Conservation (phyloP, 2,329 filamentous ascomycete species). For the Pseudogymnoascus sp. region DNA sequence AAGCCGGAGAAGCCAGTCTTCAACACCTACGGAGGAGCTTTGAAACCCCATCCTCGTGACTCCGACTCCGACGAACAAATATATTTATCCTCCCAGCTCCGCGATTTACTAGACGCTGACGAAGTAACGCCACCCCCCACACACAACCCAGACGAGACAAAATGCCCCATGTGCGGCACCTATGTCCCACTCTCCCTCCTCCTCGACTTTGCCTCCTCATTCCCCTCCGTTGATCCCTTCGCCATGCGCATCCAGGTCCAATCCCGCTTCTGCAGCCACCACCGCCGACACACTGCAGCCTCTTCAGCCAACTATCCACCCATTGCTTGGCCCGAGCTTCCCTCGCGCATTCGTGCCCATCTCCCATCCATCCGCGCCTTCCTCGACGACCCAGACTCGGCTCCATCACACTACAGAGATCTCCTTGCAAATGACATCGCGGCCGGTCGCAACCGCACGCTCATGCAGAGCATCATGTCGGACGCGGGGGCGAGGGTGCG, state of each 20-base stretch:
- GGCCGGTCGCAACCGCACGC: slow-evolving; percentile 48
- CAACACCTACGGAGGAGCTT: not conserved
- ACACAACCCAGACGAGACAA: not conserved
- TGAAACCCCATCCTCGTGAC: not conserved
- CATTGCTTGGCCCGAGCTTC: slow-evolving; percentile 59
- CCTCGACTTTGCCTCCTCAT: not conserved
- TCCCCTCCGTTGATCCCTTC: not conserved
- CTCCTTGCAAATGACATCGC: slow-evolving; percentile 46
- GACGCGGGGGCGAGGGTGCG: slow-evolving; percentile 29
- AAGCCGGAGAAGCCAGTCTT: not conserved
- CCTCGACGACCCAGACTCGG: slow-evolving; percentile 37
- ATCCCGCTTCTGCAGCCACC: not conserved
- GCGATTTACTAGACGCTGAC: not conserved
- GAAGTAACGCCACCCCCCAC: not conserved
- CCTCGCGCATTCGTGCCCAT: slow-evolving; percentile 48
- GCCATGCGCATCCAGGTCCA: not conserved
- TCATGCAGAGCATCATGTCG: slow-evolving; percentile 44
- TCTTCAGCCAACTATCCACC: slow-evolving; percentile 46
- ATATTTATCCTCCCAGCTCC: not conserved
- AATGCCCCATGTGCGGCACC: not conserved
- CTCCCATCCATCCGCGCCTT: slow-evolving; percentile 47
- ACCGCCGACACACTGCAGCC: not conserved
- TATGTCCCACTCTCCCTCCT: not conserved
- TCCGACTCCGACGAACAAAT: not conserved
- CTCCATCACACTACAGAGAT: slow-evolving; percentile 50